Base-by-base conservation (phyloP, 2,329 filamentous ascomycete genomes). In the Cyclaneusma minus region DNA sequence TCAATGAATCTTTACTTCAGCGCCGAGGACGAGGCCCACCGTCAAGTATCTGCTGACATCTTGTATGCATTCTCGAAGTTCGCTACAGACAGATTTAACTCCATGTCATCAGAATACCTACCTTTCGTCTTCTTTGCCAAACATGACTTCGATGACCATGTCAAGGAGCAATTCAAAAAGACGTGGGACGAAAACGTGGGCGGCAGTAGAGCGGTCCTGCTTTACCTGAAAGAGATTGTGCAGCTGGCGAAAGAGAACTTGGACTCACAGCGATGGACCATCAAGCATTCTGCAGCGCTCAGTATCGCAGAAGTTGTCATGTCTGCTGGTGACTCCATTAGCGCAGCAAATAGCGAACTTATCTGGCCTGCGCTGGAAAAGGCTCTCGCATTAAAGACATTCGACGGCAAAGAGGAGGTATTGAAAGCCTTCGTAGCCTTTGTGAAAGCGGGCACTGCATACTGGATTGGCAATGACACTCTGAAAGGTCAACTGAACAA, bases 141-240 rank as follows among this genome's bases (percentile, higher is more conserved):
- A 42, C 79, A 93, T 42, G 89, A 98, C 44, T 70, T 68, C 1
- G 75, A 92, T 41, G 74, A 79, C 27, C 76, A 83, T 37, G 80
- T 87, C 3, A 65, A 68, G 29, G 76, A 82, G 36, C 67, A 73
- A n/a, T 92, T 91, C 44, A 62, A 70, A 19, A 78, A 84, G 30
- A 82, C 84, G 0, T 98, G 89, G 89, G 67, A 69, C 25, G 81
- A 93, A 39, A 85, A 92, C 43, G 85, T 91, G 1, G 87, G 85
- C 25, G 85, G 83, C 22, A 72, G 67, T 16, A 71, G 85, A 16
- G 77, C 81, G 0, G 81, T 93, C 4, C 66, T 78, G 24, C 66
- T 93, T 2, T 93, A 93, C 45, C 64, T 93, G 5, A 64, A 64
- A 19, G 89, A 98, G 51, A 92, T 95, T 38, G 62, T 79, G 4